These are phyloP conservation scores for Phytopythium chamaehyphon DNA, from an alignment of 352 stramenopile species.

Conservation along the genomic window DNA sequence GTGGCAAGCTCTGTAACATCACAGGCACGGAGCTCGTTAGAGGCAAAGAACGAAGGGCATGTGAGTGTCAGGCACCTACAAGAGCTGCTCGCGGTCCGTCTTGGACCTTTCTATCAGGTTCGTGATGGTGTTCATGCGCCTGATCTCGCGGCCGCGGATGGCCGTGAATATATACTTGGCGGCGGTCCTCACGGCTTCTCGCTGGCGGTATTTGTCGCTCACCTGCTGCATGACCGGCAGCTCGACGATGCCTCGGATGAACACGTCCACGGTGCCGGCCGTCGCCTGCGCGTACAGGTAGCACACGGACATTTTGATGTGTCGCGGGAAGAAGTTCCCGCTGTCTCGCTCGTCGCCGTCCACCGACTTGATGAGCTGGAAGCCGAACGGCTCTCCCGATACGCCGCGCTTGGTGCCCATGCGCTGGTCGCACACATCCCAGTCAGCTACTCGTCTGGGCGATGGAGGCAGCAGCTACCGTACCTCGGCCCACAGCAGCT, in stretches of 20 bases:
- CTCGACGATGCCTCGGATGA: conserved; percentile 57
- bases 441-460: conserved; percentile 1
- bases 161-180: conserved; percentile 40
- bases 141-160: conserved; percentile 35
- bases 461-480: conserved; percentile 2
- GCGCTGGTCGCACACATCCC: conserved; percentile 11
- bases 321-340: conserved; percentile 15
- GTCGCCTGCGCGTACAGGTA: conserved; percentile 54
- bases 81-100: conserved; percentile 36
- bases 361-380: conserved; percentile 63
- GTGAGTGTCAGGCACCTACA: conserved; percentile 22
- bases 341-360: conserved; percentile 22
- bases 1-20: conserved; percentile 34
- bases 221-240: conserved; percentile 12
- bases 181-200: conserved; percentile 19
- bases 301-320: conserved; percentile 53
- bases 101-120: conserved; percentile 56
- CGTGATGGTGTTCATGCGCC: conserved; percentile 48
- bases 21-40: neutral
- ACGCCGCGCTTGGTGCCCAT: conserved; percentile 26
- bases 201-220: conserved; percentile 5
- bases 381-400: conserved; percentile 36
- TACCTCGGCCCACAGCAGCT: conserved; percentile 59
- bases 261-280: conserved; percentile 42
- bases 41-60: neutral